Evolutionary conservation across 306 rosid genomes (phyloP).

Genomic region (Sophora flavescens): DNA sequence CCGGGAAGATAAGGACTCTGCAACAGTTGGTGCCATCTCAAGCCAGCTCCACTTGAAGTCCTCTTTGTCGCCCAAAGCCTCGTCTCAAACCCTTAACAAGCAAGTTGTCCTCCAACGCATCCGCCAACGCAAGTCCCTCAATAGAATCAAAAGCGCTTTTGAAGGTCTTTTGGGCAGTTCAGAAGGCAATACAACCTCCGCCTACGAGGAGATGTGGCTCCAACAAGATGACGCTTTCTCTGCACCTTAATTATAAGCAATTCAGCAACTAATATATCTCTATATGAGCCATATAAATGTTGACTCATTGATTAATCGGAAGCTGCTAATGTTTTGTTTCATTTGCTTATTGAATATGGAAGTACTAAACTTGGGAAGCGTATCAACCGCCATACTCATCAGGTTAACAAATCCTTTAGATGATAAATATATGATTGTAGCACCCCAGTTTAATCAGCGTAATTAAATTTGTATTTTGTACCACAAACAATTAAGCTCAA

Average conservation of each 20-base stretch:
- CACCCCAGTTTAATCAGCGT: neutral
- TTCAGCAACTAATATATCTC: neutral
- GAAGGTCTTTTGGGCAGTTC: slow-evolving; percentile 50
- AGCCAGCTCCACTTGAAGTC: slow-evolving; percentile 66
- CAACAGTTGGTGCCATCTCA: slow-evolving; percentile 44
- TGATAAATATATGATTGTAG: neutral
- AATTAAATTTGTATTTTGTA: neutral
- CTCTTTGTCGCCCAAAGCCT: slow-evolving; percentile 43
- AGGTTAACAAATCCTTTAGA: neutral
- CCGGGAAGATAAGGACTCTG: slow-evolving; percentile 40
- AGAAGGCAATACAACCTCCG: slow-evolving; percentile 30
- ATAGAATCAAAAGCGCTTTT: slow-evolving; percentile 57
- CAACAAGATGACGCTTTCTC: slow-evolving; percentile 66
- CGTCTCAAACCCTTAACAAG: slow-evolving; percentile 60
- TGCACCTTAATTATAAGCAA: slow-evolving; percentile 53
- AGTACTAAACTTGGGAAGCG: neutral
- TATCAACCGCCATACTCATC: neutral
- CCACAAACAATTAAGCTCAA: neutral
- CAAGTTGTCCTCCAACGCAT: slow-evolving; percentile 70
- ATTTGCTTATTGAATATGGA: neutral
- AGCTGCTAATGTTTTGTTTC: neutral
- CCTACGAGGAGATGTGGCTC: slow-evolving; percentile 54
- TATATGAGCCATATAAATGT: neutral
- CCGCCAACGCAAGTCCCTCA: slow-evolving; percentile 63
- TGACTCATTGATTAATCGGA: neutral